Base-by-base conservation (phyloP, 2,329 filamentous ascomycete genomes). In the Aspergillus hiratsukae region DNA sequence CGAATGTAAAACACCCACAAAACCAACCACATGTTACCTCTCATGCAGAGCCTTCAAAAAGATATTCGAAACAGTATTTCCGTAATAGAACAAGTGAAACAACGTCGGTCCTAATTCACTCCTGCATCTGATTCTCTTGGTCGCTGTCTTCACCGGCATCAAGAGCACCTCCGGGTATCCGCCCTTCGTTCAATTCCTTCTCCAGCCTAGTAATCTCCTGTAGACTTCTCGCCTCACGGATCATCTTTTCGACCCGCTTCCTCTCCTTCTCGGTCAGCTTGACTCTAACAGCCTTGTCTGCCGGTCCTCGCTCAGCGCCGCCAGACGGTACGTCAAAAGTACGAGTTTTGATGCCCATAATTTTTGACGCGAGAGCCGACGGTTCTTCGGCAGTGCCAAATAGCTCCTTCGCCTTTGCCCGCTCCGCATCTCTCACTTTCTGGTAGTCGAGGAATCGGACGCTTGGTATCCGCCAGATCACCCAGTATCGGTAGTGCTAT, bases 371-470 rank as follows among this genome's bases (percentile, higher is more conserved):
- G 37, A 96, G 80, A 10, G 88, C 87, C 0, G 91, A 91, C 0
- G 93, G 94, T 70, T 89, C 85, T 52, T 88, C 84, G 1, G 58
- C 59, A 3, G 88, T 90, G 52, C 95, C 95, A 68, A 97, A 97
- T 2, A 99, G 80, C 73, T 93, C 88, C 19, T 77, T 80, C 0
- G 91, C 91, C 65, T 86, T 83, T 61, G 84, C 78, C 48, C 92
- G 85, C 80, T 99, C 94, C 0, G 83, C 86, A 61, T 94, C 85
- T 75, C 91, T 95, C 51, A 99, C 91, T 76, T 96, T 96, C 65
- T 86, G 82, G 72, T 91, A 97, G 76, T 99, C 94, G 50, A 99
- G 82, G 75, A 96, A 97, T 48, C 93, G 87, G 46, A 99, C 86
- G 4, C 81, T 83, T 1, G 91, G 91, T 71, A 89, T 90, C 61